Percentiles rank a stretch among this genome's conserved stretches.
phyloP scores from a whole-genome alignment of 441 rosid genomes.

The Theobroma grandiflorum region DNA sequence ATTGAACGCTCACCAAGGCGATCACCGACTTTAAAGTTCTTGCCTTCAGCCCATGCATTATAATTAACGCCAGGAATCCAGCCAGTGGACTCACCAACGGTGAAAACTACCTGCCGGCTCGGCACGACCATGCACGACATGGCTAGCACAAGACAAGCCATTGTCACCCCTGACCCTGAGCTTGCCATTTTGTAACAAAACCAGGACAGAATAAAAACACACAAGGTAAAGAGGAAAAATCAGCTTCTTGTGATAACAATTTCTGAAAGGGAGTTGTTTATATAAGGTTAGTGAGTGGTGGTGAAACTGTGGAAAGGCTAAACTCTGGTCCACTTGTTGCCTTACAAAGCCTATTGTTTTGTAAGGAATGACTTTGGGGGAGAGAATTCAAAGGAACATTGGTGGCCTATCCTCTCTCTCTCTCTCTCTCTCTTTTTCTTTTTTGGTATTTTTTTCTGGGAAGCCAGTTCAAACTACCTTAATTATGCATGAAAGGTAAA shows the following conservation, averaged over 20 bases:
- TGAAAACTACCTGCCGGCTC: constrained; percentile 56
- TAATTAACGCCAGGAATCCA: constrained; percentile 74
- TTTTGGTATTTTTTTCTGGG: not conserved
- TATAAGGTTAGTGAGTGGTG: constrained; percentile 25
- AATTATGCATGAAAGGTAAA: not conserved
- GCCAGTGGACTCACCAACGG: constrained; percentile 62
- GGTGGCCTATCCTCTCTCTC: too few species aligned
- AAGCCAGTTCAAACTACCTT: not conserved
- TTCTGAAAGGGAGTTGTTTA: constrained; percentile 24
- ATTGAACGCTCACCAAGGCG: constrained; percentile 53
- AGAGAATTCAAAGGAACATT: not conserved
- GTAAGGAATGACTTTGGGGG: not conserved
- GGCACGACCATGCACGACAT: constrained; percentile 44
- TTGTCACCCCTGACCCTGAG: constrained; percentile 10
- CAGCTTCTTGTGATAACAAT: not conserved
- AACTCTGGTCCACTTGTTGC: constrained; percentile 51
- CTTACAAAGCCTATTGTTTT: not conserved
- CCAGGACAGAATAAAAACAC: constrained; percentile 2
- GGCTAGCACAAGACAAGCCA: constrained; percentile 40
- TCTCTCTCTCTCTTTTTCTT: not conserved
- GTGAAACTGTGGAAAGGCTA: constrained; percentile 32
- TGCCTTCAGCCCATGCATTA: constrained; percentile 61
- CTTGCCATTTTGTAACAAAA: not conserved
- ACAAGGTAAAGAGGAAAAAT: not conserved
- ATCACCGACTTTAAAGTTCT: constrained; percentile 65